Evolutionary conservation across 768 basidiomycete species (phyloP).

Genomic region (Dentipellis fragilis): DNA sequence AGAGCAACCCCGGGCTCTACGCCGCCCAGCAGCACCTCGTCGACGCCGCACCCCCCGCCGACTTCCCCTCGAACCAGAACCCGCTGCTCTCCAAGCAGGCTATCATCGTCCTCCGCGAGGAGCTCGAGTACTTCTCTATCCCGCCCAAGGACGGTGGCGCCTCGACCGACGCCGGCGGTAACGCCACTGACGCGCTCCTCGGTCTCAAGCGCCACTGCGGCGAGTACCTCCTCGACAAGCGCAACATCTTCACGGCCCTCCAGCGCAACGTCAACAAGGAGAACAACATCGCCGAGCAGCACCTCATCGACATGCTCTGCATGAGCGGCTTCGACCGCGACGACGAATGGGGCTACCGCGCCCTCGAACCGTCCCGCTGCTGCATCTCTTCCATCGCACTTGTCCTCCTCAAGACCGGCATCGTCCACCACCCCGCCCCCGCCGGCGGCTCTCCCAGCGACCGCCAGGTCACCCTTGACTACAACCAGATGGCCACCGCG

Average conservation of each 20-base stretch:
- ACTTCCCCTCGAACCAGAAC: conserved; percentile 65
- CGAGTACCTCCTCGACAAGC: conserved; percentile 76
- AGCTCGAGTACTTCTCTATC: conserved; percentile 97
- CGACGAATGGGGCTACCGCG: conserved; percentile 97
- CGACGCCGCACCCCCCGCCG: conserved; percentile 48
- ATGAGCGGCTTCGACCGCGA: conserved; percentile 98
- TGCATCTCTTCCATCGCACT: conserved; percentile 98
- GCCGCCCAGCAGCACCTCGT: conserved; percentile 71
- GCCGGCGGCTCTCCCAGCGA: conserved; percentile 36
- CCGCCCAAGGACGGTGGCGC: conserved; percentile 61
- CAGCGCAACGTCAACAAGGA: conserved; percentile 99
- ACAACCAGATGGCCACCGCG: conserved; percentile 90
- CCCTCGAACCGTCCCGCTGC: conserved; percentile 90
- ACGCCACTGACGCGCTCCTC: conserved; percentile 68
- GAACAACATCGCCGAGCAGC: conserved; percentile 97
- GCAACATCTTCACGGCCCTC: conserved; percentile 92
- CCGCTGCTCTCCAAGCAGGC: conserved; percentile 93
- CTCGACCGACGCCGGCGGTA: conserved; percentile 65
- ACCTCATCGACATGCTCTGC: conserved; percentile 99
- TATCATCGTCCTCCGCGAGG: conserved; percentile 95
- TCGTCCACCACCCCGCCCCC: conserved; percentile 51
- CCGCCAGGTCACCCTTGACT: conserved; percentile 73
- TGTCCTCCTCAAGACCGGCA: conserved; percentile 95
- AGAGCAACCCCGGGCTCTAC: conserved; percentile 60
- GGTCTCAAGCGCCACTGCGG: conserved; percentile 84